Conservation (phyloP, 2,329 filamentous ascomycete genomes). For the Aspergillus hortae region DNA sequence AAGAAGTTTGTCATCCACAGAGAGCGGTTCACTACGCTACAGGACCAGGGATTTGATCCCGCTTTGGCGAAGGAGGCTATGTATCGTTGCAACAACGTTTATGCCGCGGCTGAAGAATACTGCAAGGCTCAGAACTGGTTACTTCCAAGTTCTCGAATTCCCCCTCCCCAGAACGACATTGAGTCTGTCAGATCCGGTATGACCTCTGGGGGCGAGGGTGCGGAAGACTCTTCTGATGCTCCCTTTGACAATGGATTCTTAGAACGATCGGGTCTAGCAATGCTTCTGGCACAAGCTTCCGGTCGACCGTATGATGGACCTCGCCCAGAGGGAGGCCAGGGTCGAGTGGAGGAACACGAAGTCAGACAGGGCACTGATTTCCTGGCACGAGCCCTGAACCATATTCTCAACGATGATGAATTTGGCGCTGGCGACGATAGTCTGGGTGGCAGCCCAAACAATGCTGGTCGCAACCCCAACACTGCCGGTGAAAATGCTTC, state of each 20-base stretch:
- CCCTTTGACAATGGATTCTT: slow-evolving; percentile 23
- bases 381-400: slow-evolving; percentile 42
- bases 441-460: slow-evolving; percentile 21
- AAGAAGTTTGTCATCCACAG: slow-evolving; percentile 52
- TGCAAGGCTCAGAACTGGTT: slow-evolving; percentile 62
- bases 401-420: slow-evolving; percentile 35
- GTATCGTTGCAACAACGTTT: slow-evolving; percentile 72
- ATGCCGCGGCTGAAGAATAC: slow-evolving; percentile 65
- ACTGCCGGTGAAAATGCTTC: slow-evolving; percentile 13
- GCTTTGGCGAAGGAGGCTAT: slow-evolving; percentile 73
- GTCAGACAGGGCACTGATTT: slow-evolving; percentile 32
- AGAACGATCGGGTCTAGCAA: slow-evolving; percentile 30
- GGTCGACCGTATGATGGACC: slow-evolving; percentile 23
- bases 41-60: slow-evolving; percentile 52
- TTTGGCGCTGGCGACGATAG: slow-evolving; percentile 23
- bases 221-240: slow-evolving; percentile 28
- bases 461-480: slow-evolving; percentile 14
- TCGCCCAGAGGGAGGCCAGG: slow-evolving; percentile 19
- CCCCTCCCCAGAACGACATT: slow-evolving; percentile 61
- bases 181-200: slow-evolving; percentile 27
- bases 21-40: slow-evolving; percentile 44
- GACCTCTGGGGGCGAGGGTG: slow-evolving; percentile 26
- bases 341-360: slow-evolving; percentile 25
- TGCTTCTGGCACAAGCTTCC: slow-evolving; percentile 32
- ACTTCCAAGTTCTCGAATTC: slow-evolving; percentile 59